Evolutionary conservation across 345 rosid genomes (phyloP).

Genomic region (Mercurialis annua): DNA sequence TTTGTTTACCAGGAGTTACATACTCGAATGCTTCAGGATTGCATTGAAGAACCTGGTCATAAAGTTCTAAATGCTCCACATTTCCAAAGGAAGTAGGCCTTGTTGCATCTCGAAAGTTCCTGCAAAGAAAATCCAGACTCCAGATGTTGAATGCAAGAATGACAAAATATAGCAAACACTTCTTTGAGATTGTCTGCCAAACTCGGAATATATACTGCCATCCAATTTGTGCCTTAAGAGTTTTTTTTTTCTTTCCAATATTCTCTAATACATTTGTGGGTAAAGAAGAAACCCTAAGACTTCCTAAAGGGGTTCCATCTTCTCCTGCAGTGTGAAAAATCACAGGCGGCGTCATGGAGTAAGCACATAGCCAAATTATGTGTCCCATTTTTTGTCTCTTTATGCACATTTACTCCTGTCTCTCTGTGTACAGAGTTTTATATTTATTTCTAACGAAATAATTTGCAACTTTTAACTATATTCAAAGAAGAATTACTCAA

Average conservation of each 20-base stretch:
- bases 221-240: too few relatives aligned
- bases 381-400: too few relatives aligned
- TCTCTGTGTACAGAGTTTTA: neutral
- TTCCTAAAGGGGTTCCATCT: neutral
- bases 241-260: neutral
- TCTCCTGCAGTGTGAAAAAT: neutral
- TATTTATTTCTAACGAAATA: neutral
- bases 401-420: neutral
- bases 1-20: constrained; percentile 72
- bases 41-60: constrained; percentile 59
- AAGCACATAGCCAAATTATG: too few relatives aligned
- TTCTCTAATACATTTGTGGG: neutral
- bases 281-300: neutral
- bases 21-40: constrained; percentile 81
- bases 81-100: constrained; percentile 27
- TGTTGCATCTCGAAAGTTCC: constrained; percentile 61
- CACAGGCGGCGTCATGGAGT: too few relatives aligned
- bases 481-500: neutral
- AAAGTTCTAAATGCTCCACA: constrained; percentile 52
- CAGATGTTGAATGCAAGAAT: neutral
- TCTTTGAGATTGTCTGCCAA: neutral
- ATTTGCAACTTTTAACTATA: neutral
- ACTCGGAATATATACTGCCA: neutral
- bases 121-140: constrained; percentile 24
- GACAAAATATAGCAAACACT: neutral